A percentile compares a stretch with the other conserved stretches of the same genome.
These are phyloP conservation scores for Pythium myriotylum DNA, from an alignment of 352 stramenopile genomes.

Conservation along the genomic window DNA sequence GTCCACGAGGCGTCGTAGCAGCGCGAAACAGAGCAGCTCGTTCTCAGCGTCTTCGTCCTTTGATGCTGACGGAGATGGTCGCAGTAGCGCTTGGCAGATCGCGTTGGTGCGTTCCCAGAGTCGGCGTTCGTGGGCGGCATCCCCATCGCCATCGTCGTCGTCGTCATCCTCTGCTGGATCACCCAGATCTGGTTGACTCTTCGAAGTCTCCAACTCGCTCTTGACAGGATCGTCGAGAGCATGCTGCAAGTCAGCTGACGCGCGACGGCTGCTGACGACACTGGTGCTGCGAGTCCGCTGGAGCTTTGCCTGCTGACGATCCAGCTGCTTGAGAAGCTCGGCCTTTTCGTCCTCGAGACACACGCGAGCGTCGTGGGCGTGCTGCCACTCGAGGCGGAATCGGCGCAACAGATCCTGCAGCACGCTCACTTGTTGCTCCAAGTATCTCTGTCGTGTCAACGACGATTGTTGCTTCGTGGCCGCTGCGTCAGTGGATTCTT, in stretches of 20 bases:
- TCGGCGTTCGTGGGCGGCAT: constrained; percentile 5
- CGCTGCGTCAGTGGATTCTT: not conserved
- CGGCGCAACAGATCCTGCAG: constrained; percentile 53
- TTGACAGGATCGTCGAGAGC: not conserved
- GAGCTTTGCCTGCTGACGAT: constrained; percentile 21
- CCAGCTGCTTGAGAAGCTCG: constrained; percentile 43
- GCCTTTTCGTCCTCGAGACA: constrained; percentile 43
- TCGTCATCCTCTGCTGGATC: not conserved
- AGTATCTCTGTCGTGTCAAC: constrained; percentile 33
- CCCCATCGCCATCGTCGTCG: not conserved
- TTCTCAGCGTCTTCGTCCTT: constrained; percentile 47
- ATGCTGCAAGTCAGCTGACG: not conserved
- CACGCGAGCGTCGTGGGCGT: constrained; percentile 38
- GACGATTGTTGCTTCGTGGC: not conserved
- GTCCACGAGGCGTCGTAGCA: constrained; percentile 58
- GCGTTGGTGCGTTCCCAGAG: constrained; percentile 43
- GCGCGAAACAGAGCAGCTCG: constrained; percentile 62
- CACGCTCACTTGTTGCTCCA: constrained; percentile 53
- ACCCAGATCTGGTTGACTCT: not conserved
- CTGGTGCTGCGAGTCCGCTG: constrained; percentile 22
- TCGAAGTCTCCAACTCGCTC: not conserved
- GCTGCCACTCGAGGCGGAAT: constrained; percentile 57
- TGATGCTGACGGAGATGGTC: constrained; percentile 20
- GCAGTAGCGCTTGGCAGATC: constrained; percentile 50
- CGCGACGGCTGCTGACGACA: constrained; percentile 1